Base-by-base conservation (phyloP, 306 rosid genomes). In the Gynostemma pentaphyllum region DNA sequence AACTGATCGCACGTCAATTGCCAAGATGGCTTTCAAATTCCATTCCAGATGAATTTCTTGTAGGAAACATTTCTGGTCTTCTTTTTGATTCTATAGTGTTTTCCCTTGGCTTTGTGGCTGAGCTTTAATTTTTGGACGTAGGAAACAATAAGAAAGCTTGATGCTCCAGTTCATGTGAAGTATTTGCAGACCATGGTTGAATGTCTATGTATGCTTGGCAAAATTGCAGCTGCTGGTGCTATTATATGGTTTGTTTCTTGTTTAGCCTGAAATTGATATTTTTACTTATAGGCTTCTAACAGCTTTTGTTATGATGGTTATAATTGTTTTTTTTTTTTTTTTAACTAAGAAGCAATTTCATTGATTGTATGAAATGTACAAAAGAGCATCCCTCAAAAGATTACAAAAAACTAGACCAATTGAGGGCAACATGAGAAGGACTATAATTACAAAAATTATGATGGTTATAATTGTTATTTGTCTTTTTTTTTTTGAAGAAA, bases 191-290 rank as follows among this genome's bases (percentile, higher is more conserved):
- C 99, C 69, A 76, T 94, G 99, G 94, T 94, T 40, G 99, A 88
- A 79, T 94, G 99, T 74, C 97, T 94, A 62, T 86, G 82, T 80
- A 84, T 88, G 86, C 97, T 94, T 67, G 89, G 97, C 68, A 94
- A 94, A 88, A 89, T 88, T 75, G 96, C 97, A 8, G 97, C 99
- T 68, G 99, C 90, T 70, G 99, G 99, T 59, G 97, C 97, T 74
- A 76, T 94, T n/a, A 94, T 88, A 74, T 88, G 99, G 99, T 94
- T 72, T 45, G 90, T 74, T 73, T 7, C 74, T 78, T 68, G 48
- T 40, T 73, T 62, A 47, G 36, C 41, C 49, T 69, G 45, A 53
- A 67, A 45, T 45, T 28, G 48, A 56, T 52, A 29, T 45, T 57
- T 19, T 34, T 28, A 13, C 40, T 7, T n/a, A n/a, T n/a, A n/a